Percentiles rank a stretch among this genome's conserved stretches.
These are phyloP conservation scores for Cladorrhinum sp. DNA, from an alignment of 2,329 filamentous ascomycete species.

Conservation along the genomic window DNA sequence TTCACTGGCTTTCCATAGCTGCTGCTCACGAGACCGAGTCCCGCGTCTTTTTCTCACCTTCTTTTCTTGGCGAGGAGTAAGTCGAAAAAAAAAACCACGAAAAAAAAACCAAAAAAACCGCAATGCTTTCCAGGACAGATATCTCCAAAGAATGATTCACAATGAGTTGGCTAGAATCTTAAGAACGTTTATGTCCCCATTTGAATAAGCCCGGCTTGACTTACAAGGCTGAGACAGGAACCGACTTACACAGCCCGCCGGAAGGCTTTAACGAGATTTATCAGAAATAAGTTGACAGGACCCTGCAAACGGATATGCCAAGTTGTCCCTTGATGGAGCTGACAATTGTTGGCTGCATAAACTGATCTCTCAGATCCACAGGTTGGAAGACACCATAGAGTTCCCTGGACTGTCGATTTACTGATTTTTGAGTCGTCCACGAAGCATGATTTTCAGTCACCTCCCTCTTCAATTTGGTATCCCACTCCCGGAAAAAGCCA, in stretches of 20 bases:
- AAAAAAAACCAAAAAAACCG: not conserved
- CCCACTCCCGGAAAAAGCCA: too few species aligned
- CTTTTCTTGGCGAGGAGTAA: not conserved
- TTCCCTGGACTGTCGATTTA: too few species aligned
- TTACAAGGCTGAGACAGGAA: not conserved
- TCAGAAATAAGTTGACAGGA: too few species aligned
- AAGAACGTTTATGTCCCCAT: not conserved
- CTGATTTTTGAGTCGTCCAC: too few species aligned
- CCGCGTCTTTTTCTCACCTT: too few species aligned
- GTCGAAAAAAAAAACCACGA: not conserved
- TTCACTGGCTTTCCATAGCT: not conserved
- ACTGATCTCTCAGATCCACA: too few species aligned
- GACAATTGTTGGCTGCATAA: too few species aligned
- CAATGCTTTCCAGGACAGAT: not conserved
- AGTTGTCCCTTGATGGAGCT: too few species aligned
- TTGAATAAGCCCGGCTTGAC: not conserved
- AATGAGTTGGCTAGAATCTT: not conserved
- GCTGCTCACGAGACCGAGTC: not conserved
- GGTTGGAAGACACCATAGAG: too few species aligned
- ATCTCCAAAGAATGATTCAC: not conserved
- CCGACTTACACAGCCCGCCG: not conserved
- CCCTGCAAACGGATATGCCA: too few species aligned
- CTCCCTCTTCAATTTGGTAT: too few species aligned
- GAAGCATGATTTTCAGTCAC: too few species aligned
- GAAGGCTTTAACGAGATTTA: not conserved